Percentiles rank a stretch among this genome's conserved stretches.
Evolutionary conservation across 2,329 filamentous ascomycete genomes (phyloP).

Genomic region (Microdochium trichocladiopsis): DNA sequence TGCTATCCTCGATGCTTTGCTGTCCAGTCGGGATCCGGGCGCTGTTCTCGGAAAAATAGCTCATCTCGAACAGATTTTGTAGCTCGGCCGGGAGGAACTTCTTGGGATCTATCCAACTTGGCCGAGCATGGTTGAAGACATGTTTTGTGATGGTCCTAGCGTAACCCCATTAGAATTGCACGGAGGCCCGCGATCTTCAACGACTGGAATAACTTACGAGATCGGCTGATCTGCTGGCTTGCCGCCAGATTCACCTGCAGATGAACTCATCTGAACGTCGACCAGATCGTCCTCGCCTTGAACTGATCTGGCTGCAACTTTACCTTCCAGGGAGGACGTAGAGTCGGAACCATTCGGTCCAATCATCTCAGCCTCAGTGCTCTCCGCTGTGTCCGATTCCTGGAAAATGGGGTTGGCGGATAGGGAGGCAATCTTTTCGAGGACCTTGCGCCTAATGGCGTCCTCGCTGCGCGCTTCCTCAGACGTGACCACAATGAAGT

Average conservation of each 20-base stretch:
- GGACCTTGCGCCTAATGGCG: constrained; percentile 69
- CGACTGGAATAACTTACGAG: not conserved
- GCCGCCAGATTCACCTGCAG: constrained; percentile 37
- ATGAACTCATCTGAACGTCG: constrained; percentile 73
- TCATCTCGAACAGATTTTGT: constrained; percentile 71
- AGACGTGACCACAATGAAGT: constrained; percentile 69
- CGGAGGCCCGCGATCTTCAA: no score
- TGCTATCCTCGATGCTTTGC: constrained; percentile 52
- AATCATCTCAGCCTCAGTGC: constrained; percentile 61
- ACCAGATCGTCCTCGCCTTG: constrained; percentile 88
- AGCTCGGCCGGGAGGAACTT: constrained; percentile 55
- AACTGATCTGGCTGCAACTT: constrained; percentile 70
- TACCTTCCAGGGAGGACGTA: constrained; percentile 55
- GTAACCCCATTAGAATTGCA: no score
- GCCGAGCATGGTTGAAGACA: constrained; percentile 41
- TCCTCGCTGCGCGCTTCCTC: constrained; percentile 66
- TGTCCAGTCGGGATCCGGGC: constrained; percentile 65
- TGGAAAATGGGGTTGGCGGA: constrained; percentile 63
- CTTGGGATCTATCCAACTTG: constrained; percentile 43
- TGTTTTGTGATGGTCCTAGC: constrained; percentile 6
- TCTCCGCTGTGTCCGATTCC: constrained; percentile 43
- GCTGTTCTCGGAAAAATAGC: constrained; percentile 52
- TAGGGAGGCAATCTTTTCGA: constrained; percentile 68
- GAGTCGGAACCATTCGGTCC: constrained; percentile 56
- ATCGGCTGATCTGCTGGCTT: constrained; percentile 11